These are phyloP conservation scores for Cyclotella cryptica DNA, from an alignment of 108 stramenopile genomes.

Conservation along the genomic window DNA sequence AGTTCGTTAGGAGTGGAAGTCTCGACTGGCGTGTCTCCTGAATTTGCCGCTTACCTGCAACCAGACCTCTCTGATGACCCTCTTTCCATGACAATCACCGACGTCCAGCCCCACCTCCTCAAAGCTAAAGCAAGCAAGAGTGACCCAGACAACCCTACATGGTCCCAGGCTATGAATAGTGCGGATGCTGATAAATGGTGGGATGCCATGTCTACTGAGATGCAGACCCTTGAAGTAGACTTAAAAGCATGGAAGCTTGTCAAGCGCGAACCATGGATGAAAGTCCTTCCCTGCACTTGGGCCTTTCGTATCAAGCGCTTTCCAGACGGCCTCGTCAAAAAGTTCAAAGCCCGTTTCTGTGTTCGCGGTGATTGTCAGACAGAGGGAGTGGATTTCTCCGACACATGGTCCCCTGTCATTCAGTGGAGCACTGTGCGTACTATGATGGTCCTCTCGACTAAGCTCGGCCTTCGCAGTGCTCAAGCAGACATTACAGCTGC, in stretches of 20 bases:
- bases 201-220: neutral
- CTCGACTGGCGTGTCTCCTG: neutral
- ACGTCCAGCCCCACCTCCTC: neutral
- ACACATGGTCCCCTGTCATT: neutral
- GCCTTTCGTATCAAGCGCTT: neutral
- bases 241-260: neutral
- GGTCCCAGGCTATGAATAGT: neutral
- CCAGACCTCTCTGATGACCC: neutral
- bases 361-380: slow-evolving; percentile 8
- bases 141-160: neutral
- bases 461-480: neutral
- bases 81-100: neutral
- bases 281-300: neutral
- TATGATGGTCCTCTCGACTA: too few relatives aligned
- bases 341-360: slow-evolving; percentile 59
- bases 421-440: neutral
- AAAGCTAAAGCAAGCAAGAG: neutral
- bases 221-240: neutral
- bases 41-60: neutral
- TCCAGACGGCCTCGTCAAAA: slow-evolving; percentile 45
- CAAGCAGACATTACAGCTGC: slow-evolving; percentile 50
- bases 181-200: neutral
- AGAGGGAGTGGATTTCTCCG: neutral
- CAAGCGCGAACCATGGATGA: neutral
- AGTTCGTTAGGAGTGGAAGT: neutral